These are phyloP conservation scores for Hyaloscypha finlandica DNA, from an alignment of 495 filamentous ascomycete species.

Conservation along the genomic window DNA sequence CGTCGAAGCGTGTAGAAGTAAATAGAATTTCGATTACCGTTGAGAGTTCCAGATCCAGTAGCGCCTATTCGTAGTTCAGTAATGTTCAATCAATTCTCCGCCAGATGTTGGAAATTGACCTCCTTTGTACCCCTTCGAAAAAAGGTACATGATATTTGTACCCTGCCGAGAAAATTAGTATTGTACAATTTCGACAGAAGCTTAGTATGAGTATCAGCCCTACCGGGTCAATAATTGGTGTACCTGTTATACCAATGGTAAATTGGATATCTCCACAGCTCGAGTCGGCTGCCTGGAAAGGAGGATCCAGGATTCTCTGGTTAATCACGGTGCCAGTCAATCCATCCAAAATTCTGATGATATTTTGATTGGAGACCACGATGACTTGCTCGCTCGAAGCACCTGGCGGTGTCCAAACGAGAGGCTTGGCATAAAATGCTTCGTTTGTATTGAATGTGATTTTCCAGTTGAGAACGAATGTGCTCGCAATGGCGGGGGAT, in stretches of 20 bases:
- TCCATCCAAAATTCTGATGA: slow-evolving; percentile 38
- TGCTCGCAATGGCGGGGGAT: neutral
- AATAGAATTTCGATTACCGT: slow-evolving; percentile 2
- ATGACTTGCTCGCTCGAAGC: slow-evolving; percentile 35
- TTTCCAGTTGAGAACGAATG: neutral
- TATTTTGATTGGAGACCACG: slow-evolving; percentile 39
- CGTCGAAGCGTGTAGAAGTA: neutral
- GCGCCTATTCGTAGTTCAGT: neutral
- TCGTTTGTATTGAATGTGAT: slow-evolving; percentile 15
- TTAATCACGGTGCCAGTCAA: slow-evolving; percentile 37
- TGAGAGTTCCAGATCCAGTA: neutral
- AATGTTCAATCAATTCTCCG: neutral
- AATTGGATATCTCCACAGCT: slow-evolving; percentile 34
- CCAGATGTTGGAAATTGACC: slow-evolving; percentile 10
- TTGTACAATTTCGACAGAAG: too few species aligned
- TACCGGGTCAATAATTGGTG: slow-evolving; percentile 28
- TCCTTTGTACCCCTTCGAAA: slow-evolving; percentile 30
- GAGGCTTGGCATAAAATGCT: slow-evolving; percentile 39
- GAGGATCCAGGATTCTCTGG: slow-evolving; percentile 32
- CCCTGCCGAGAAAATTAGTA: neutral
- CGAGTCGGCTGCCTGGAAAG: slow-evolving; percentile 36
- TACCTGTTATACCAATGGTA: slow-evolving; percentile 32
- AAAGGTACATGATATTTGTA: slow-evolving; percentile 31
- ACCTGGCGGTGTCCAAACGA: slow-evolving; percentile 39
- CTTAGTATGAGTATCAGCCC: too few species aligned